These are phyloP conservation scores for Penicillium simplicissimum DNA, from an alignment of 495 filamentous ascomycete species.

Conservation along the genomic window DNA sequence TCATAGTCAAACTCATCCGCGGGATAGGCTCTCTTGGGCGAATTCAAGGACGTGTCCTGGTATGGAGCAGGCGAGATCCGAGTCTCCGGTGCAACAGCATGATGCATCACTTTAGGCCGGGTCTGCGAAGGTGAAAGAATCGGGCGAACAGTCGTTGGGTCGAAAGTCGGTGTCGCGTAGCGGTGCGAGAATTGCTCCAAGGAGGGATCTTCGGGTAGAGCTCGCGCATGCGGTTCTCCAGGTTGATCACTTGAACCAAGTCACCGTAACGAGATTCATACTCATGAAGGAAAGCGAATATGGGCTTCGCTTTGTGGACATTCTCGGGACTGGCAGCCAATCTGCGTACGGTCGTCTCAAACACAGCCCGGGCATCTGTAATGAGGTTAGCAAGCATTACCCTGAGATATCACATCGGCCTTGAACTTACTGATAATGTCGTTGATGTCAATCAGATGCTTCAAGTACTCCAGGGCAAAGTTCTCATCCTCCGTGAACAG, in stretches of 20 bases:
- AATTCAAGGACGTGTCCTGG: slow-evolving; percentile 53
- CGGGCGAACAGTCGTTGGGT: slow-evolving; percentile 75
- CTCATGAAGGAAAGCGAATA: slow-evolving; percentile 87
- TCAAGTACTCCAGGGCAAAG: slow-evolving; percentile 91
- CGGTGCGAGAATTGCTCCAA: slow-evolving; percentile 73
- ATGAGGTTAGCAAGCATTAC: slow-evolving; percentile 21
- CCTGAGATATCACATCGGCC: background rate
- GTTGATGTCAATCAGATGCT: slow-evolving; percentile 86
- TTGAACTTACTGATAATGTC: slow-evolving; percentile 83
- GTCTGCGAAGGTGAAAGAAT: slow-evolving; percentile 82
- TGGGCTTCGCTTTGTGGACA: slow-evolving; percentile 72
- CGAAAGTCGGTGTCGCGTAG: slow-evolving; percentile 65
- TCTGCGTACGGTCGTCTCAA: slow-evolving; percentile 85
- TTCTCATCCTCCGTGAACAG: slow-evolving; percentile 89
- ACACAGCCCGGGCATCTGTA: slow-evolving; percentile 89
- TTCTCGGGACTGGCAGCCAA: slow-evolving; percentile 71
- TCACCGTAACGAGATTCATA: slow-evolving; percentile 96
- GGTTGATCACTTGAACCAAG: slow-evolving; percentile 78
- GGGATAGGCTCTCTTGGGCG: slow-evolving; percentile 73
- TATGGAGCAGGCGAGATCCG: slow-evolving; percentile 57
- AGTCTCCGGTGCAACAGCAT: slow-evolving; percentile 36
- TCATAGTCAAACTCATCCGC: slow-evolving; percentile 73
- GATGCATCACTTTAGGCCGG: slow-evolving; percentile 53
- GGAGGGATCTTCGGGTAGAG: slow-evolving; percentile 82
- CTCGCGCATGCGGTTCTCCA: slow-evolving; percentile 90